phyloP scores from a whole-genome alignment of 495 filamentous ascomycete genomes.

The Bryoglossum gracile region DNA sequence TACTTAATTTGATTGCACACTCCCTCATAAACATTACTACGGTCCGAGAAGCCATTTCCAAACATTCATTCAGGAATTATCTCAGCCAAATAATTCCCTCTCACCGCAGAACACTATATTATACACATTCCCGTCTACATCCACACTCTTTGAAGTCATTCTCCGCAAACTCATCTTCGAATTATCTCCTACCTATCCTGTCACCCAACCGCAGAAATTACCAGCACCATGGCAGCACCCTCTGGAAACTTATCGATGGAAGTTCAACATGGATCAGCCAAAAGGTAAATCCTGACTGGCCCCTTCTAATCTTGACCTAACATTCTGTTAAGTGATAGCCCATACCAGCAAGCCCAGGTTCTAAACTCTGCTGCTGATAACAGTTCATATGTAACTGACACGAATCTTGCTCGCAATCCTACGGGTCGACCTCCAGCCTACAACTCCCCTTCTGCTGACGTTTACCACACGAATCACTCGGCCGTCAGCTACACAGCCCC shows the following conservation, averaged over 20 bases:
- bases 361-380: background rate
- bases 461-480: background rate
- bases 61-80: too few species aligned
- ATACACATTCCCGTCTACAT: too few species aligned
- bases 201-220: too few species aligned
- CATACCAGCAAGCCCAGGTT: background rate
- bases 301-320: background rate
- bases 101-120: too few species aligned
- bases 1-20: too few species aligned
- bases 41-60: too few species aligned
- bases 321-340: background rate
- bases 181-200: too few species aligned
- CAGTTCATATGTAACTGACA: background rate
- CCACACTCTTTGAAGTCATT: too few species aligned
- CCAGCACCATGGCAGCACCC: slow-evolving; percentile 1
- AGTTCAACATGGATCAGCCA: background rate
- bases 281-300: background rate
- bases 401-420: background rate
- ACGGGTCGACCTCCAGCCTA: background rate
- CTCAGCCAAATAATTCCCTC: too few species aligned
- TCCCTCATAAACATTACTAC: too few species aligned
- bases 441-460: background rate
- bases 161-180: too few species aligned
- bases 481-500: background rate
- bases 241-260: background rate